Evolutionary conservation across 305 asterid species (phyloP), one percentile per base, ranked within the genome.

Genomic region (Solanum hybrid): DNA sequence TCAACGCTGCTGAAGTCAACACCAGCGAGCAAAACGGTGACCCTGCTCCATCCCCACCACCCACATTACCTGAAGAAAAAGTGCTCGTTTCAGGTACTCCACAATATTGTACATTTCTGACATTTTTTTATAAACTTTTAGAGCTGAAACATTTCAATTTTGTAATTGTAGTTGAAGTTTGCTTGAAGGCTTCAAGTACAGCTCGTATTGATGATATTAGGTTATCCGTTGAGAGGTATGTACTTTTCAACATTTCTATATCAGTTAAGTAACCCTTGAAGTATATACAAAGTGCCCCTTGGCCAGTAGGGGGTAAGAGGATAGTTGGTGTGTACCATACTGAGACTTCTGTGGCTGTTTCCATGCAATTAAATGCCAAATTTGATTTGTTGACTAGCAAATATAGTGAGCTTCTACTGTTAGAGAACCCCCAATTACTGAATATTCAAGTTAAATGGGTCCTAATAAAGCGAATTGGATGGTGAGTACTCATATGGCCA

Each of bases 121-220:
- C n/a, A 34, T 34, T 86, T 31, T 89, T 18, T 74, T 86, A 81
- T 29, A 34, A 61, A 20, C 57, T 14, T 78, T 87, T 82, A 11
- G 26, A 36, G 91, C 40, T 88, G 40, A 84, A 34, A 35, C n/a
- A 29, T 26, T 26, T 11, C 22, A 81, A 13, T 8, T 39, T 87
- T 89, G 35, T 77, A 91, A 79, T 88, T 92, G 61, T 95, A 97
- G 99, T 97, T 91, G 99, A 97, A 91, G 98, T 96, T 93, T 93
- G 96, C 91, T 89, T 95, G 94, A 97, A 95, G 89, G 91, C 98
- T 20, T 92, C 94, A 83, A 95, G 99, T 89, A 94, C 98, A 57
- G 99, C 96, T 82, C 93, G 94, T 80, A 76, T 91, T 40, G 98
- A 93, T 89, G 98, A 96, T 91, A 94, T 97, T 40, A 92, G 95